Evolutionary conservation across 2,329 filamentous ascomycete species (phyloP), one percentile per base, ranked within the genome.

Genomic region (Microascus cirrosus): DNA sequence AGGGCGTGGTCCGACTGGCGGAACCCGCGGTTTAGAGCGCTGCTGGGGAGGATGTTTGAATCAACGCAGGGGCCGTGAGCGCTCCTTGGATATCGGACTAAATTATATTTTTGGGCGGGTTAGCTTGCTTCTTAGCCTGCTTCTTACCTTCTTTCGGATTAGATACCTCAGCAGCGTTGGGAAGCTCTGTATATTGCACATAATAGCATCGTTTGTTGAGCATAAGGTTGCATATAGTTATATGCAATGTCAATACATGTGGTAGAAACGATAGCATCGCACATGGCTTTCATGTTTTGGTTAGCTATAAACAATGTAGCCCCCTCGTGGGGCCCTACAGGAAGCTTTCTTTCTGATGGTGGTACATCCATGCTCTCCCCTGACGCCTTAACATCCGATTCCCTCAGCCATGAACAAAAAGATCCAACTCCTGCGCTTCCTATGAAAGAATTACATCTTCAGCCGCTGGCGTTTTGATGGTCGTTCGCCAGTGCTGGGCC

Each of bases 1-100:
- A 64, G 69, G 53, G 66, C 70, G 53, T 75, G 73, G 73, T 66
- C 60, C 7, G 69, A 60, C 45, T 72, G 71, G 71, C 66, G 72
- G 58, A 75, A 73, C 45, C 62, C 64, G 3, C 63, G 62, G 24
- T 73, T 75, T 59, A 66, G 67, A 45, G 64, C 58, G 13, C 66
- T 69, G 63, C 60, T 75, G 53, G 69, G 70, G n/a, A 64, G 62
- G n/a, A 71, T 76, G 69, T 70, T 70, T 61, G 62, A 70, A 25
- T 63, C 69, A 24, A 73, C 70, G 7, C 71, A 74, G 61, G 63
- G 64, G 18, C 73, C 71, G 10, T 70, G 54, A 60, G 22, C 15
- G 12, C 34, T 28, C 7, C 3, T 39, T 53, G 13, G 18, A 4
- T n/a, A 34, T 39, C 32, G 32, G 51, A 25, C 15, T 24, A 20